phyloP scores from a whole-genome alignment of 2,329 filamentous ascomycete species.

The Sporothrix mexicana region DNA sequence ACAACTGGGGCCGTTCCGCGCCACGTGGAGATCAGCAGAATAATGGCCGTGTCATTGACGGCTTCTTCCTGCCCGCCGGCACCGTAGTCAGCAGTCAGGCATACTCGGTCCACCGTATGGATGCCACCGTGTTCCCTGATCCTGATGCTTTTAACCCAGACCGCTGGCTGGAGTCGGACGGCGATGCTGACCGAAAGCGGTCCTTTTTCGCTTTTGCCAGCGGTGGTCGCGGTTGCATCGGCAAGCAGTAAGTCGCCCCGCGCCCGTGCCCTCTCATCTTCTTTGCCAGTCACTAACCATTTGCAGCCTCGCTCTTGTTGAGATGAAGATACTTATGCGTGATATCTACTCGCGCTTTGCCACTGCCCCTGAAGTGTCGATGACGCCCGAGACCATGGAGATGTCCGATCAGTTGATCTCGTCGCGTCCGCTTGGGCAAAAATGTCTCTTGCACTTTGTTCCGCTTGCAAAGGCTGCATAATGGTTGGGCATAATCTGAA shows the following conservation, averaged over 20 bases:
- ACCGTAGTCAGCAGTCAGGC: constrained; percentile 67
- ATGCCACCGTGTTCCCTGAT: constrained; percentile 73
- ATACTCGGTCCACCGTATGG: constrained; percentile 64
- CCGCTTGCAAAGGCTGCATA: constrained; percentile 40
- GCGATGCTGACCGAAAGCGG: constrained; percentile 71
- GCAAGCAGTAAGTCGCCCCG: constrained; percentile 64
- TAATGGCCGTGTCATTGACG: constrained; percentile 62
- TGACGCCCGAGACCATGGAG: constrained; percentile 63
- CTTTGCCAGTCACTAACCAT: constrained; percentile 2
- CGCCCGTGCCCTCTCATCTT: neutral
- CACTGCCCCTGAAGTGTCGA: constrained; percentile 60
- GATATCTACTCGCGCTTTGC: constrained; percentile 65
- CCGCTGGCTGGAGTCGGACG: constrained; percentile 77
- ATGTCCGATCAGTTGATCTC: constrained; percentile 73
- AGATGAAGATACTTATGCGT: constrained; percentile 71
- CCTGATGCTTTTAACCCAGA: constrained; percentile 80
- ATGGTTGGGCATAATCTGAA: too few species aligned
- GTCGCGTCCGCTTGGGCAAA: constrained; percentile 64
- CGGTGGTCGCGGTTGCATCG: constrained; percentile 69
- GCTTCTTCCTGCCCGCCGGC: constrained; percentile 57
- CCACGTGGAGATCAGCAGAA: neutral
- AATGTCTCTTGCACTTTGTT: constrained; percentile 60
- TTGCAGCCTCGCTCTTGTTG: constrained; percentile 63
- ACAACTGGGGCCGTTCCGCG: constrained; percentile 17
- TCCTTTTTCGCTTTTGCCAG: constrained; percentile 70